Conservation (phyloP, 805 yeast genomes). For the Sugiyamaella mastotermitis region DNA sequence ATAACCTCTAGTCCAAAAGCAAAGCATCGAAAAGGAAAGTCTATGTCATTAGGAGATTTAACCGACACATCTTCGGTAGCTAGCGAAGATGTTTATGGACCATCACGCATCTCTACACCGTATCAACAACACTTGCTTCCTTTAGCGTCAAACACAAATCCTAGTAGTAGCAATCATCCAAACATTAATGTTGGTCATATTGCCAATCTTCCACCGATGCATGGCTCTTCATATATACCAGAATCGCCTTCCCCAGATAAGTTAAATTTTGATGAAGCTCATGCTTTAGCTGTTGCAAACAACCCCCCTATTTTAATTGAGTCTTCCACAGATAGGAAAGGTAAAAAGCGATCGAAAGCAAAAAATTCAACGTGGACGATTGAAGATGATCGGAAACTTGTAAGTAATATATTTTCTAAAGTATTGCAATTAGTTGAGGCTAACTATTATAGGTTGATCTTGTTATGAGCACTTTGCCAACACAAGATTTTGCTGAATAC, state of each 20-base stretch:
- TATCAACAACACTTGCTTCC: background rate
- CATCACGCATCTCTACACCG: background rate
- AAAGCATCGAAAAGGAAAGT: too few relatives aligned
- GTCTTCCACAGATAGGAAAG: slow-evolving; percentile 10
- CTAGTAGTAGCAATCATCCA: too few relatives aligned
- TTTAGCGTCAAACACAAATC: background rate
- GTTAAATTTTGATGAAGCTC: too few relatives aligned
- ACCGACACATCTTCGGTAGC: too few relatives aligned
- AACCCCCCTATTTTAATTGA: too few relatives aligned
- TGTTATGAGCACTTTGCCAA: slow-evolving; percentile 28
- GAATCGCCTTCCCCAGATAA: background rate
- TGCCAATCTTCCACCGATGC: background rate
- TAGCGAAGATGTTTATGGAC: too few relatives aligned
- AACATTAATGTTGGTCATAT: background rate
- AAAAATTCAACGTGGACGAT: slow-evolving; percentile 30
- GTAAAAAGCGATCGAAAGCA: slow-evolving; percentile 26
- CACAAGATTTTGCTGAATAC: slow-evolving; percentile 29
- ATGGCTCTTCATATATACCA: background rate
- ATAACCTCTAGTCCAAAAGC: too few relatives aligned
- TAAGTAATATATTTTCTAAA: slow-evolving; percentile 12
- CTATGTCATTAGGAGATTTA: too few relatives aligned
- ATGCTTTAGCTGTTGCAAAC: too few relatives aligned
- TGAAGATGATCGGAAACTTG: slow-evolving; percentile 29
- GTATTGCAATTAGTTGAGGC: background rate
- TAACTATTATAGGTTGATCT: slow-evolving; percentile 22